Conservation (phyloP, 2,329 filamentous ascomycete species). For the Fusarium udum region DNA sequence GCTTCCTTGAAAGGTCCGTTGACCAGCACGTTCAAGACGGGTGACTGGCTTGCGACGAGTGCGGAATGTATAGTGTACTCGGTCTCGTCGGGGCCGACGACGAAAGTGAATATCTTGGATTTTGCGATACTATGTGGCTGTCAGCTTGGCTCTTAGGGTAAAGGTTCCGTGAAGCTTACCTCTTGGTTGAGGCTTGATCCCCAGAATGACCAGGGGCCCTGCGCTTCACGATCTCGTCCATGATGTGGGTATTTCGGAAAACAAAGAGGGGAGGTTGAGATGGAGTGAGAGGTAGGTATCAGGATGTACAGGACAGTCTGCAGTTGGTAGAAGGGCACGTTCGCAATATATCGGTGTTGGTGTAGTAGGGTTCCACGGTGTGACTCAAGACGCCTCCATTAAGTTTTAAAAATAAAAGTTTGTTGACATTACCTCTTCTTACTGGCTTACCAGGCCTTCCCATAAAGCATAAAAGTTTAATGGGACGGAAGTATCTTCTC, state of each 20-base stretch:
- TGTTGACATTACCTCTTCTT: background rate
- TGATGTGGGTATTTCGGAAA: too few relatives aligned
- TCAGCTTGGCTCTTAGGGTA: rapidly evolving
- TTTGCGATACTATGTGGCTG: background rate
- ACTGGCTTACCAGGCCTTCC: background rate
- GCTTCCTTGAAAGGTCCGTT: background rate
- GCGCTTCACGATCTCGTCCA: rapidly evolving
- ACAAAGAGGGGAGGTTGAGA: too few relatives aligned
- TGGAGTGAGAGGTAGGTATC: background rate
- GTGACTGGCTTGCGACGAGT: background rate
- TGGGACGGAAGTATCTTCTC: background rate
- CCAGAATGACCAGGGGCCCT: too few relatives aligned
- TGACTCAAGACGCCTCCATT: background rate
- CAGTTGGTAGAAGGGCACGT: rapidly evolving
- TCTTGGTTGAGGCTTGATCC: rapidly evolving
- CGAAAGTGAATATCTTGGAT: background rate
- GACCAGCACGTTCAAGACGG: background rate
- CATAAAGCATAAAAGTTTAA: background rate
- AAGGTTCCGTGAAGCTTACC: rapidly evolving
- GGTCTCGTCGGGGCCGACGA: background rate
- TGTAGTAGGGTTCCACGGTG: background rate
- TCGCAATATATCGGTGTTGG: rapidly evolving
- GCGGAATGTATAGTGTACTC: background rate
- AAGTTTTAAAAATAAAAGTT: background rate
- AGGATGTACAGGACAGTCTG: rapidly evolving